Evolutionary conservation across 352 stramenopile species (phyloP).

Genomic region (Phytophthora cactorum): DNA sequence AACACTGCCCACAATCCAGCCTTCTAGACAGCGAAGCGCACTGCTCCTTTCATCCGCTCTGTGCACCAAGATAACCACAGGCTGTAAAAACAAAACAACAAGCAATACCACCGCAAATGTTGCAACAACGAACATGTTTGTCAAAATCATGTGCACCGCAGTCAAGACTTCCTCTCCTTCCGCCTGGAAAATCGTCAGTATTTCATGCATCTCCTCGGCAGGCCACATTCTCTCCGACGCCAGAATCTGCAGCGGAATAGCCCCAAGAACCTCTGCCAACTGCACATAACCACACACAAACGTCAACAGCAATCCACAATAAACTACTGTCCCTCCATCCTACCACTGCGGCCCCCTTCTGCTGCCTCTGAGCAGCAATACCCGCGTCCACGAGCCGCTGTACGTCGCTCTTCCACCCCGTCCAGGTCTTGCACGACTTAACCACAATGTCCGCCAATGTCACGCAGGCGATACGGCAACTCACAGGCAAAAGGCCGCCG

Average conservation of each 20-base stretch:
- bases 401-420: constrained; percentile 54
- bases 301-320: neutral
- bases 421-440: constrained; percentile 50
- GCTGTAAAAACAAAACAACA: constrained; percentile 1
- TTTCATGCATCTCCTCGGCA: constrained; percentile 29
- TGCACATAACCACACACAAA: constrained; percentile 16
- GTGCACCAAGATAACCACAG: neutral
- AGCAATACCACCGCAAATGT: neutral
- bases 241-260: constrained; percentile 59
- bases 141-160: constrained; percentile 47
- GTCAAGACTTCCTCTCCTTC: constrained; percentile 51
- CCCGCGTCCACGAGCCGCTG: constrained; percentile 54
- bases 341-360: constrained; percentile 47
- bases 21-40: constrained; percentile 69
- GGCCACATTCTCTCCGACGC: constrained; percentile 32
- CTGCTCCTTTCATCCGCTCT: constrained; percentile 46
- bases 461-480: constrained; percentile 57
- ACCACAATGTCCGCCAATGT: constrained; percentile 56
- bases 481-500: constrained; percentile 28
- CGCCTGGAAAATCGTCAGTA: constrained; percentile 43
- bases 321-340: neutral
- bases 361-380: constrained; percentile 35
- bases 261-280: constrained; percentile 54
- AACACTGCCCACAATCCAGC: constrained; percentile 69
- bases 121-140: constrained; percentile 44